Base-by-base conservation (phyloP, 139 green algal species). In the Chlamydomonas incerta region DNA sequence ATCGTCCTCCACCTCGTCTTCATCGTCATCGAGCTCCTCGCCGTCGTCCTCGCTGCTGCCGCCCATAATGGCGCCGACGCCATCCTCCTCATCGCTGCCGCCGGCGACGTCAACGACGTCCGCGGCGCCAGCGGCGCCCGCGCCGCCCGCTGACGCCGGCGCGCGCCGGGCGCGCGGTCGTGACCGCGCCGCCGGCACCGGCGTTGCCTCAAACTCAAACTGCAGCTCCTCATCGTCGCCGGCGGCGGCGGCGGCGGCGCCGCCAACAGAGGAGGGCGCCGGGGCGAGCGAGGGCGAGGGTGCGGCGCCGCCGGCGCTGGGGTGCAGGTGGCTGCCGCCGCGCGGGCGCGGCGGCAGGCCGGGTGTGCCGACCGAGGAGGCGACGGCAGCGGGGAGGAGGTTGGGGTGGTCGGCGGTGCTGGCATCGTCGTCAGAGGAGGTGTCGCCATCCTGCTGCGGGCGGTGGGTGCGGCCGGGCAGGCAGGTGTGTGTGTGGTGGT, bases 161-260 rank as follows among this genome's bases (percentile, higher is more conserved):
- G 34, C 52, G 18, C 20, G 47, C 9, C 26, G 29, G 58, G 55
- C 70, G 55, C 15, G 28, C 18, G n/a, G 47, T 24, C 17, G 31
- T 37, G 73, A 10, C 52, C 13, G 41, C 47, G 34, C 35, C n/a
- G 58, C 28, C 72, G 46, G 52, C 52, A 23, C 26, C 1, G 72
- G 37, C 46, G 73, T n/a, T 23, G 52, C 52, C 20, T 17, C 63
- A n/a, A 83, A 81, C 29, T 82, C 85, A 46, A 89, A 80, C 71
- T 79, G 77, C 77, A 89, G 26, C 57, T 86, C 71, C 17, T 87
- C 86, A 9, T 80, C 86, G 20, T 75, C 79, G 46, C 63, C 63
- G 24, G 28, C 60, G 60, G 23, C 20, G 55, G 18, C 55, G 8
- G 8, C 55, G 55, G 18, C 55, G 9, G 17, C 55, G 55, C 20